Evolutionary conservation across 2,329 filamentous ascomycete genomes (phyloP).

Genomic region (Curvularia spicifera): DNA sequence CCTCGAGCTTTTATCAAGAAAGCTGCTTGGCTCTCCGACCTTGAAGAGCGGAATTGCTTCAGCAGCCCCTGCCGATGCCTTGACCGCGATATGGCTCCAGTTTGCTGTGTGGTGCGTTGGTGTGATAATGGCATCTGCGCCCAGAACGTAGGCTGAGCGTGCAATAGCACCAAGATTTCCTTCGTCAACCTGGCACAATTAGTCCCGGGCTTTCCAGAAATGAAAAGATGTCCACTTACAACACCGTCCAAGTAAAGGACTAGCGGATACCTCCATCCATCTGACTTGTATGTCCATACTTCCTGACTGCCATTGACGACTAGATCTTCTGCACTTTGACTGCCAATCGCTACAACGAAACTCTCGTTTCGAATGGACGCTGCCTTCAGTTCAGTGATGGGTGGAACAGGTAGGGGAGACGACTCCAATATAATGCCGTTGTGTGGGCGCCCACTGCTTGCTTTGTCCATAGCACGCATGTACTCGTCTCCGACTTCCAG

Average conservation of each 20-base stretch:
- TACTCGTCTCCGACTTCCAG: conserved; percentile 66
- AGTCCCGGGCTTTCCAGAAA: conserved; percentile 26
- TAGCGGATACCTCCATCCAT: conserved; percentile 66
- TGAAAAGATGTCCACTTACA: conserved; percentile 29
- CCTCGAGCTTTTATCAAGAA: conserved; percentile 70
- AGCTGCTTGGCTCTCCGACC: conserved; percentile 69
- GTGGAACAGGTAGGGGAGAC: conserved; percentile 77
- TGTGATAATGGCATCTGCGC: conserved; percentile 81
- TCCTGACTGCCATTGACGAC: conserved; percentile 71
- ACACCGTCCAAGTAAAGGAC: conserved; percentile 78
- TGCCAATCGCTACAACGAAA: conserved; percentile 55
- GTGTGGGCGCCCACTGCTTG: conserved; percentile 82
- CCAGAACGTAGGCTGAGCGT: conserved; percentile 88
- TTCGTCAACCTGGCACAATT: conserved; percentile 67
- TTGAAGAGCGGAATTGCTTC: conserved; percentile 79
- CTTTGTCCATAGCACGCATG: conserved; percentile 77
- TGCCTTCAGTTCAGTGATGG: conserved; percentile 64
- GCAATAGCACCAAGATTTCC: conserved; percentile 91
- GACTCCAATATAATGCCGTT: conserved; percentile 89
- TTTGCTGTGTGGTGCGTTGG: conserved; percentile 73
- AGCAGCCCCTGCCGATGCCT: conserved; percentile 85
- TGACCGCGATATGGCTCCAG: conserved; percentile 78
- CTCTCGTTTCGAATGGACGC: conserved; percentile 51
- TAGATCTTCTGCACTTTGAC: conserved; percentile 76
- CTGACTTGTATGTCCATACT: conserved; percentile 56